Base-by-base conservation (phyloP, 352 stramenopile species). In the Globisporangium radiosum region DNA sequence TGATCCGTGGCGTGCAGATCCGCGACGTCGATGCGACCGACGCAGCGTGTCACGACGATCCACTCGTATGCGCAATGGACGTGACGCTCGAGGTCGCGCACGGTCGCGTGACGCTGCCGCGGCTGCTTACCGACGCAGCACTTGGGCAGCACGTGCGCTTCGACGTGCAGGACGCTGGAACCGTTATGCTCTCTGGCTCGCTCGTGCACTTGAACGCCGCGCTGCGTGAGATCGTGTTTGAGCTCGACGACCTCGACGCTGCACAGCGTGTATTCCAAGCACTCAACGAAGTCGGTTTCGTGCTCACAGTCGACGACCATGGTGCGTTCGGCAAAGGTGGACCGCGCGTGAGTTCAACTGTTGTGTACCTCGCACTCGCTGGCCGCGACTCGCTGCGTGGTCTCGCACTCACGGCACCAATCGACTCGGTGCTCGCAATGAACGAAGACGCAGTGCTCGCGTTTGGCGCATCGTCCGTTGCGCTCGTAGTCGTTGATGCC, bases 281-380 rank as follows among this genome's bases (percentile, higher is more conserved):
- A 13, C 57, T 54, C 15, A 66, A 63, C 33, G 68, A 72, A 19
- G 68, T 84, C 40, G 70, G 71, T 1, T 47, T 91, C 8, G 65
- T 71, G n/a, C 64, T 89, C 13, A 82, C 69, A 33, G 65, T 79
- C 38, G 81, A 91, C 47, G 81, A 91, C 51, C 63, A 69, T 48
- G 79, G 77, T 11, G 76, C 68, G 4, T 71, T 70, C 47, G 81
- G 79, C 36, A 66, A 52, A 10, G 81, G 81, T 52, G 79, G 78
- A 0, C 69, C 79, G n/a, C 72, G 71, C 37, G 66, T 82, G 17
- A 71, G 71, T 43, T 63, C 69, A 0, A 65, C 65, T 0, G 73
- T 57, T 1, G 36, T 88, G 6, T 44, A 63, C 7, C n/a, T 75
- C 19, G 50, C 45, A n/a, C 64, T 81, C 5, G 8, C 63, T 14